These are phyloP conservation scores for Tolypocladium cylindrosporum DNA, from an alignment of 2,329 filamentous ascomycete species.

Conservation along the genomic window DNA sequence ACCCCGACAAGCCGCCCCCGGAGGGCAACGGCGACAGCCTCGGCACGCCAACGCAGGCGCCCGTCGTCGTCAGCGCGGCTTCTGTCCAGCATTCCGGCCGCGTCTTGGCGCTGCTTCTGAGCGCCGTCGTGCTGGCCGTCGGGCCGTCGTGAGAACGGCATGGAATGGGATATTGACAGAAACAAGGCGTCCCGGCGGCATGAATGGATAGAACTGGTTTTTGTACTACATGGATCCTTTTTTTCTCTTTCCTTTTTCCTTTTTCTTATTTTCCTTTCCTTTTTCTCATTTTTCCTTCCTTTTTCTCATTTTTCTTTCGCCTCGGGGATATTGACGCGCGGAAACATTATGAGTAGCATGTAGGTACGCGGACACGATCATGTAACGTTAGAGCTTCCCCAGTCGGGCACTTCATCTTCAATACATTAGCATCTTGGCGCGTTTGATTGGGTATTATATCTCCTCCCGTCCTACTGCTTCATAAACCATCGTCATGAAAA, in stretches of 20 bases:
- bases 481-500: not conserved
- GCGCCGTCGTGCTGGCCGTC: conserved; percentile 2
- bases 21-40: not conserved
- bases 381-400: not conserved
- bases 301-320: not conserved
- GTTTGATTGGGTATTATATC: not conserved
- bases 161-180: not conserved
- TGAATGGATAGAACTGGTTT: not conserved
- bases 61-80: conserved; percentile 5
- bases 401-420: not conserved
- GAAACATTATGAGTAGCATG: not conserved
- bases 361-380: not conserved
- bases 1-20: not conserved
- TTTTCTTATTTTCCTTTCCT: not conserved
- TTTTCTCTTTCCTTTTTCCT: too few relatives aligned
- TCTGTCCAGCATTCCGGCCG: not conserved
- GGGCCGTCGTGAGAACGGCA: not conserved
- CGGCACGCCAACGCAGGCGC: not conserved
- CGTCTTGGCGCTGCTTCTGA: conserved; percentile 1
- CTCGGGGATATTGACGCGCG: not conserved
- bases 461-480: not conserved
- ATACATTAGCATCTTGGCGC: not conserved
- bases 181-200: not conserved
- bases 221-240: not conserved
- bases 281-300: not conserved